Evolutionary conservation across 1,284 basidiomycete species (phyloP), one percentile per base, ranked within the genome.

Genomic region (Ceratobasidium sp.): DNA sequence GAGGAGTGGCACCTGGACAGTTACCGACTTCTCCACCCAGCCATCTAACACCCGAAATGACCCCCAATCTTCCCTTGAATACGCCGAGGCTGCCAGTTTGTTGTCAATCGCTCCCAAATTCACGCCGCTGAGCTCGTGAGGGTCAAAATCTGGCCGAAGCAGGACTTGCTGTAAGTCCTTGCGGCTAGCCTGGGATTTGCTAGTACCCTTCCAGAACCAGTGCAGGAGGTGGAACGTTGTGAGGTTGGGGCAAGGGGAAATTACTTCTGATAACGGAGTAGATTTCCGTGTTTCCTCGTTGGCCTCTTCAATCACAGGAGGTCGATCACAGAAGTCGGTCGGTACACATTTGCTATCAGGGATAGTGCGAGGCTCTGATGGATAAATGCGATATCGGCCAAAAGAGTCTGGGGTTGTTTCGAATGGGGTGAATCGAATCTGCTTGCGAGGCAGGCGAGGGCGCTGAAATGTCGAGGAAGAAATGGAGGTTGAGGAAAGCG

Each of bases 401-500:
- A 75, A 75, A 8, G 62, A 38, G 52, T 75, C 73, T n/a, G 44
- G 23, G 1, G 41, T 41, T 7, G 70, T 73, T 54, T 68, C 66
- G 66, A 68, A 68, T 20, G 66, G 66, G 7, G 38, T n/a, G 6
- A 68, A 38, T 12, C 64, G 64, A 27, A 48, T 46, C 7, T 14
- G 64, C 30, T 38, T 48, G 5, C 27, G 57, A 30, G 57, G 41
- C 41, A 44, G 10, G 41, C 41, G 41, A 12, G 6, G 10, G 10
- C 10, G 65, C 27, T 46, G 30, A 27, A 12, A 30, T 50, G n/a
- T 4, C 4, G 27, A 30, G 6, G 48, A 18, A 2, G 3, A 67
- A 41, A 10, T 67, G 23, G 38, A 30, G n/a, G 44, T 23, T 27
- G 38, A n/a, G 5, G 44, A 16, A 18, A 67, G 27, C 7, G 48